Evolutionary conservation across 768 basidiomycete species (phyloP), one percentile per base, ranked within the genome.

Genomic region (Macrolepiota dolichaula): DNA sequence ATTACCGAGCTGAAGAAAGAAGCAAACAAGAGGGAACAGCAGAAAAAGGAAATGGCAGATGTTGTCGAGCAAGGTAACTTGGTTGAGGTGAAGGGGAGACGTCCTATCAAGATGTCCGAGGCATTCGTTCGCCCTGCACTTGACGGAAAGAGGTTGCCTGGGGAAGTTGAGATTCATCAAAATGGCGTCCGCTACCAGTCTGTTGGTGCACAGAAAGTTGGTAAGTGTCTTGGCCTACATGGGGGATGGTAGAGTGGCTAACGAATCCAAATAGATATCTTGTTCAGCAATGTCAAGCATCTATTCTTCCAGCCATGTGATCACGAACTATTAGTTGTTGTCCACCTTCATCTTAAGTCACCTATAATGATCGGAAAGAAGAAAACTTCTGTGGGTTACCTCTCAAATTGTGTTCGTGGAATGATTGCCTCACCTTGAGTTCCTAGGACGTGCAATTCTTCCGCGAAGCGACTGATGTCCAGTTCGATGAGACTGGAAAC

Each of bases 321-420:
- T 65, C 88, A 93, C 65, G 97, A 99, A 72, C 78, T 98, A 19
- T 81, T 98, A 56, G 96, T 97, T 58, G 89, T 99, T 63, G 86
- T 97, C 35, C 97, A 99, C 71, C 75, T 97, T 54, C 92, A 98
- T 72, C 81, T 99, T 54, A 97, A 85, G 74, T 85, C 94, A 0
- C 97, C 97, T 0, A 98, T 99, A 72, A 96, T 98, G 84, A 92
- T 99, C 66, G 96, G 97, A 63, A 98, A 98, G 80, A 97, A 95
- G 78, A 99, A 98, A 74, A 87, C 97, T 22, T 93, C 92, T 68
- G 94, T 95, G 68, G 54, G 87, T 79, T 6, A 2, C 46, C 55
- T 47, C 22, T 25, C 47, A 61, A 44, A 53, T 35, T 35, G 51
- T 58, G 64, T 17, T 17, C 51, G 56, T 27, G 17, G 15, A 46